Evolutionary conservation across 768 basidiomycete genomes (phyloP).

Genomic region (Tricholoma flavovirens): DNA sequence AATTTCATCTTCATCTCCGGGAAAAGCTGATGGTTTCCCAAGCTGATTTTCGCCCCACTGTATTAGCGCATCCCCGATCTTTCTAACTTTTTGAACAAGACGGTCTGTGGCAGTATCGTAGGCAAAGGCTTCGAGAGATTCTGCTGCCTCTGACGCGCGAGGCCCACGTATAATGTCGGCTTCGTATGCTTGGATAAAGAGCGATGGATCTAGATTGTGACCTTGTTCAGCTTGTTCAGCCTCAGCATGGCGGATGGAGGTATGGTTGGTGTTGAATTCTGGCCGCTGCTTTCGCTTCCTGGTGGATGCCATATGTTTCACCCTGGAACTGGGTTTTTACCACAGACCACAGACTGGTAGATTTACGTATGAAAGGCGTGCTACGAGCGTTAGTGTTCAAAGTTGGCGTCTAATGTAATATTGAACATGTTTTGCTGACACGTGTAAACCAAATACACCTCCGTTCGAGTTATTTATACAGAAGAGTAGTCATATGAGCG

Average conservation of each 20-base stretch:
- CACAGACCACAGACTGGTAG: not conserved
- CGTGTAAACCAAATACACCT: not conserved
- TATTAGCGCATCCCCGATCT: constrained; percentile 29
- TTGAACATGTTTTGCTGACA: not conserved
- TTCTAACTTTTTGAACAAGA: constrained; percentile 7
- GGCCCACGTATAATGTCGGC: constrained; percentile 62
- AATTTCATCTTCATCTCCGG: constrained; percentile 21
- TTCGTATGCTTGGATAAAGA: constrained; percentile 70
- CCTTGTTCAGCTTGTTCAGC: not conserved
- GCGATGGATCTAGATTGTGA: constrained; percentile 20
- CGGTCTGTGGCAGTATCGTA: constrained; percentile 5
- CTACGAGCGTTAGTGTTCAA: too few relatives aligned
- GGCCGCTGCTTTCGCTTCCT: constrained; percentile 11
- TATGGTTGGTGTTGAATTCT: not conserved
- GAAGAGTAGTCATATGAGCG: not conserved
- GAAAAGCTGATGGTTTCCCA: constrained; percentile 8
- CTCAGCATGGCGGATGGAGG: not conserved
- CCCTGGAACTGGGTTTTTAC: not conserved
- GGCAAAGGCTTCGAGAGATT: constrained; percentile 29
- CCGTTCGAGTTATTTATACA: not conserved
- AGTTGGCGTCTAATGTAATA: too few relatives aligned
- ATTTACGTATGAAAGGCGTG: not conserved
- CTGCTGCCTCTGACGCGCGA: constrained; percentile 32
- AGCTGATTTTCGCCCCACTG: constrained; percentile 21
- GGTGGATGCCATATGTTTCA: constrained; percentile 5